Base-by-base conservation (phyloP, 2,329 filamentous ascomycete genomes). In the Dothideomycetidae sp. region DNA sequence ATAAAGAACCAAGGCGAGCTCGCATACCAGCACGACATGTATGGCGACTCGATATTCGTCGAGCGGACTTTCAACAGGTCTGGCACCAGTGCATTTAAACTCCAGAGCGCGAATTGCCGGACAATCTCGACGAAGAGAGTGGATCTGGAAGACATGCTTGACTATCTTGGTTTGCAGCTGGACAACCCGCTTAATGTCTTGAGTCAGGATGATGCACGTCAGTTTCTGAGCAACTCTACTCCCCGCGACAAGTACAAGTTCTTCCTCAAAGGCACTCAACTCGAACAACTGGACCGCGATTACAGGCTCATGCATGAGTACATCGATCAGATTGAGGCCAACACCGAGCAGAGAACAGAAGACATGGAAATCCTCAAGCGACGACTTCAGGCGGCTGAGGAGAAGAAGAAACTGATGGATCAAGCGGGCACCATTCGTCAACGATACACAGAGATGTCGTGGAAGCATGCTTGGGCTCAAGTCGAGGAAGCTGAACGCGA, bases 151-250 rank as follows among this genome's bases (percentile, higher is more conserved):
- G 82, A 93, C 46, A 88, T 98, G 33, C 78, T 84, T 29, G 90
- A 98, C 55, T 92, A 83, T 54, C 96, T 85, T 54, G 82, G 80
- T 29, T 66, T 98, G 29, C 88, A 96, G 55, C 84, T 98, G 40
- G 88, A 96, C 53, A 98, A 98, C 49, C 90, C 90, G 1, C 78
- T 98, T 63, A 96, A 92, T 42, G 81, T 96, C 5, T 68, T 98
- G 12, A 93, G 86, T 1, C 90, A 98, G 57, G 90, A 98, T 54
- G 85, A 86, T 58, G 90, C 90, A 9, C 76, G 90, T 9, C 81
- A 93, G 41, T 98, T 98, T 50, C 69, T 98, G 30, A 93, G 88
- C 52, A 73, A 78, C 23, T 88, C 90, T 10, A 81, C 75, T 2
- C 73, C 85, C 0, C 64, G 72, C 3, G 77, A 88, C 42, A 98